These are phyloP conservation scores for Daldinia loculata DNA, from an alignment of 495 filamentous ascomycete species.

Conservation along the genomic window DNA sequence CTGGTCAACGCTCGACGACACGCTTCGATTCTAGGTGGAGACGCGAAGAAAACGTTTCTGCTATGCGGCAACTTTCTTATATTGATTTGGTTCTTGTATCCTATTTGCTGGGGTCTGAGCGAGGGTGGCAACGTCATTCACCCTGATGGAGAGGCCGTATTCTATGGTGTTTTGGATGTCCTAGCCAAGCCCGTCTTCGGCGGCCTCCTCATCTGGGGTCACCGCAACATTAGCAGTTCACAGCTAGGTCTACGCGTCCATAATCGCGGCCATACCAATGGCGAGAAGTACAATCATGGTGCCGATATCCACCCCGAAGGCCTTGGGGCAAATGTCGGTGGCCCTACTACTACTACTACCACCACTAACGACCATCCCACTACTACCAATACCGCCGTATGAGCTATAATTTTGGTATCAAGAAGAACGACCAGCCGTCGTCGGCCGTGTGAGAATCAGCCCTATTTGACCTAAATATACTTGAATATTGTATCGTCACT, in stretches of 20 bases:
- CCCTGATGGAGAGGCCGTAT: slow-evolving; percentile 70
- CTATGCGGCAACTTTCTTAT: slow-evolving; percentile 60
- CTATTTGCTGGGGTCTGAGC: slow-evolving; percentile 70
- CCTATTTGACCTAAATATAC: not conserved
- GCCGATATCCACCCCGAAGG: slow-evolving; percentile 28
- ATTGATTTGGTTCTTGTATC: slow-evolving; percentile 72
- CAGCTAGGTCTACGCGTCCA: slow-evolving; percentile 55
- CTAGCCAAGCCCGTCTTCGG: slow-evolving; percentile 66
- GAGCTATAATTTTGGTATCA: not conserved
- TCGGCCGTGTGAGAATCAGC: not conserved
- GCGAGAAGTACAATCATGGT: slow-evolving; percentile 35
- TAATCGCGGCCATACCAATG: slow-evolving; percentile 28
- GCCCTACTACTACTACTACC: not conserved
- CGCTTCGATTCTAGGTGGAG: slow-evolving; percentile 60
- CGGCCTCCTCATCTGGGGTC: slow-evolving; percentile 59
- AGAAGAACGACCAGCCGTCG: not conserved
- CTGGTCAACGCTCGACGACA: slow-evolving; percentile 61
- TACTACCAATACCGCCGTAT: slow-evolving; percentile 3
- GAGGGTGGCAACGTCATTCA: slow-evolving; percentile 75
- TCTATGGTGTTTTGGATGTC: slow-evolving; percentile 74
- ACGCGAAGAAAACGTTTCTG: slow-evolving; percentile 61
- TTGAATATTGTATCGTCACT: not conserved
- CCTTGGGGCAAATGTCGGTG: slow-evolving; percentile 32
- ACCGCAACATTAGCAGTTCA: slow-evolving; percentile 62
- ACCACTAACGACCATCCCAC: not conserved